A percentile compares a stretch with the other conserved stretches of the same genome.
These are phyloP conservation scores for Fusarium nelsonii DNA, from an alignment of 2,329 filamentous ascomycete genomes.

Conservation along the genomic window DNA sequence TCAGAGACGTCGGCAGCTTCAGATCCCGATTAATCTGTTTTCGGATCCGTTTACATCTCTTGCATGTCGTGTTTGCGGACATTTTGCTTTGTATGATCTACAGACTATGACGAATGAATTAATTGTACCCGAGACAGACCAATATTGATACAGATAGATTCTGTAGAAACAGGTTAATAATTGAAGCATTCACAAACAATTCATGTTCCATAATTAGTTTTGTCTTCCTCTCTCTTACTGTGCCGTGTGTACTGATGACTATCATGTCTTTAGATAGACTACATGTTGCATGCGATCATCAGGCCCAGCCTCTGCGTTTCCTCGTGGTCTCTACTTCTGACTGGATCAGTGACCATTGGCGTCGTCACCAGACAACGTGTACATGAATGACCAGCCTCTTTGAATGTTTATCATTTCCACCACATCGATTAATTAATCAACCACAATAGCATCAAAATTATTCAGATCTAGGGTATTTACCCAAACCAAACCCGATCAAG, in stretches of 20 bases:
- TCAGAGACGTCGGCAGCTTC: conserved; percentile 30
- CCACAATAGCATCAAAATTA: neutral
- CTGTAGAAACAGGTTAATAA: conserved; percentile 1
- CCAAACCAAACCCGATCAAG: neutral
- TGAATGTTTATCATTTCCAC: conserved; percentile 8
- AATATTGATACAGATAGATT: neutral
- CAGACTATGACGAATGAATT: conserved; percentile 19
- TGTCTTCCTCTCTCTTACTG: conserved; percentile 3
- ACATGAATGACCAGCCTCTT: conserved; percentile 37
- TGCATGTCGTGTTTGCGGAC: conserved; percentile 13
- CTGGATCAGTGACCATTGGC: conserved; percentile 27
- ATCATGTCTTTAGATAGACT: too few relatives aligned
- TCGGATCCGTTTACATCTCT: conserved; percentile 11
- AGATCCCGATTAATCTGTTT: conserved; percentile 27
- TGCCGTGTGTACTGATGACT: conserved; percentile 4
- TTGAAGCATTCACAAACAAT: conserved; percentile 3
- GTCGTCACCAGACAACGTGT: conserved; percentile 42
- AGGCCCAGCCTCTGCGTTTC: conserved; percentile 31
- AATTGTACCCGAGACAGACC: neutral
- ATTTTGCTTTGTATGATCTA: conserved; percentile 15
- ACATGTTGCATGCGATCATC: conserved; percentile 33
- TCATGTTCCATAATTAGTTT: conserved; percentile 19
- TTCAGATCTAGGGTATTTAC: conserved; percentile 2
- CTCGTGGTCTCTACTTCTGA: conserved; percentile 26
- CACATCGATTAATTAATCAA: neutral